These are phyloP conservation scores for Fusarium sp. DNA, from an alignment of 2,329 filamentous ascomycete species.

Conservation along the genomic window DNA sequence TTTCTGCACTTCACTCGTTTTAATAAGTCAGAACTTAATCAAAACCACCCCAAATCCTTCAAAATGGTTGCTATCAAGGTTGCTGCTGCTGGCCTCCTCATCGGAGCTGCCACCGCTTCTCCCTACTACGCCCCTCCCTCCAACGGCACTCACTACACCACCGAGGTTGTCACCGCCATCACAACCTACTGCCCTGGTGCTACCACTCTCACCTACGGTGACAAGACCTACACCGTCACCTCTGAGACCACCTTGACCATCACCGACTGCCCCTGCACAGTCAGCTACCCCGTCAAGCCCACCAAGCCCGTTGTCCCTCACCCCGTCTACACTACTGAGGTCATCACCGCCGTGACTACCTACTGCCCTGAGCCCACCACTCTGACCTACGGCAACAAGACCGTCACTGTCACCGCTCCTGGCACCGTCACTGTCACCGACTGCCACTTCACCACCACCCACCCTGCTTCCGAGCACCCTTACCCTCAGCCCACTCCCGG, in stretches of 20 bases:
- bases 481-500: constrained; percentile 28
- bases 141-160: constrained; percentile 60
- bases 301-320: constrained; percentile 25
- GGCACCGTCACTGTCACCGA: constrained; percentile 27
- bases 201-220: constrained; percentile 71
- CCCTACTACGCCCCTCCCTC: constrained; percentile 10
- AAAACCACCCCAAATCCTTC: neutral
- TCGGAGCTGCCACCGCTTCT: constrained; percentile 26
- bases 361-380: constrained; percentile 47
- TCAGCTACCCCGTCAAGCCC: constrained; percentile 64
- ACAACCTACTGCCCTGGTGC: constrained; percentile 78
- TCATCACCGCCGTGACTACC: constrained; percentile 51
- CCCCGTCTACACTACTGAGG: constrained; percentile 21
- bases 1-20: constrained; percentile 30
- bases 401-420: constrained; percentile 30
- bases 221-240: constrained; percentile 76
- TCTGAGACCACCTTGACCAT: constrained; percentile 76
- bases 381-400: constrained; percentile 47
- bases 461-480: constrained; percentile 42
- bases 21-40: constrained; percentile 10
- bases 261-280: constrained; percentile 77
- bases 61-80: constrained; percentile 28
- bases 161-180: constrained; percentile 72
- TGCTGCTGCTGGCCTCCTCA: constrained; percentile 31
- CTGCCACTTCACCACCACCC: constrained; percentile 29